Conservation (phyloP, 768 basidiomycete genomes). For the Nidularia pulvinata region DNA sequence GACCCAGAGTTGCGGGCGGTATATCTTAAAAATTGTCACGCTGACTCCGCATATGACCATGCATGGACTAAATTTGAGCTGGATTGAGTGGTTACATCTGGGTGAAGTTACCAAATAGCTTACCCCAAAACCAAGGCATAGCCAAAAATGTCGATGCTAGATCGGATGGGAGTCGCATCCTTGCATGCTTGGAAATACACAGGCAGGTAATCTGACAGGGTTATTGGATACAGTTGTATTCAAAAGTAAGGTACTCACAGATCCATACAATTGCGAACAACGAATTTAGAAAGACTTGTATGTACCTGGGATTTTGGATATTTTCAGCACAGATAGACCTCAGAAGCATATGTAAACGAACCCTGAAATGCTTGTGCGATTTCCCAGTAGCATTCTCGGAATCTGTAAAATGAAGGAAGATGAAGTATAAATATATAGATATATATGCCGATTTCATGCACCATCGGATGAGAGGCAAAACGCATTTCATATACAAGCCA, state of each 20-base stretch:
- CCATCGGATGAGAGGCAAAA: neutral
- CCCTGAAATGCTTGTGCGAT: no score
- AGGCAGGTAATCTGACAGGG: neutral
- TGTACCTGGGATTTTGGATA: neutral
- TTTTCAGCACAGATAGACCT: no score
- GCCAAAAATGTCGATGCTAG: neutral
- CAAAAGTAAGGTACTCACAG: neutral
- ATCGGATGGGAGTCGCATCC: neutral
- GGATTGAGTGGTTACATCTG: no score
- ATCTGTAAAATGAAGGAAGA: no score
- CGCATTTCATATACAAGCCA: neutral
- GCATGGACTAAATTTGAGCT: neutral
- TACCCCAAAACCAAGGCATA: neutral
- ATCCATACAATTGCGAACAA: neutral
- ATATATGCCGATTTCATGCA: neutral
- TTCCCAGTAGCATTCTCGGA: no score
- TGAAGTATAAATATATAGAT: no score
- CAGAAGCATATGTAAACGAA: no score
- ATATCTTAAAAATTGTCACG: neutral
- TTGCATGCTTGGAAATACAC: neutral
- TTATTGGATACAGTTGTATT: neutral
- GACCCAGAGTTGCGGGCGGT: neutral
- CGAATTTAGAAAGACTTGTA: neutral
- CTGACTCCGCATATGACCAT: neutral
- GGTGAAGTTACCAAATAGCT: no score